These are phyloP conservation scores for Leishmania braziliensis DNA, from an alignment of 208 protist species.

Conservation along the genomic window DNA sequence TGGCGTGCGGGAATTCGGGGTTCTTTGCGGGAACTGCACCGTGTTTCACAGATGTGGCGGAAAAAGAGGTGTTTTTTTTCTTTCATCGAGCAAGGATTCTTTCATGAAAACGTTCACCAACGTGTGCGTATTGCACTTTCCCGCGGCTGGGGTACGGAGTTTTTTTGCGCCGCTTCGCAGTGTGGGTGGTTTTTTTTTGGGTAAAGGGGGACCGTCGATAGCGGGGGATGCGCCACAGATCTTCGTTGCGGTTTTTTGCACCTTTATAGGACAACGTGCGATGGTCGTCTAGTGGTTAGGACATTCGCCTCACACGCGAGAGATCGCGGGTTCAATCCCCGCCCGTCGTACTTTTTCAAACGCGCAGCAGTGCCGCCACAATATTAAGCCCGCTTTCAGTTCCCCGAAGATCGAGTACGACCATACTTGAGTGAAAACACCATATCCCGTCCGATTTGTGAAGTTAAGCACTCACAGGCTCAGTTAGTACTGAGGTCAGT, in stretches of 20 bases:
- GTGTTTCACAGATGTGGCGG: background rate
- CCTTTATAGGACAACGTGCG: slow-evolving; percentile 22
- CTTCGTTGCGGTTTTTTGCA: accelerated
- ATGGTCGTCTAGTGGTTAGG: slow-evolving; percentile 96
- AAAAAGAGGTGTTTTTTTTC: background rate
- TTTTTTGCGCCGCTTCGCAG: background rate
- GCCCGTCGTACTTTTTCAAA: slow-evolving; percentile 71
- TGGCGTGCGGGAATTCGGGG: background rate
- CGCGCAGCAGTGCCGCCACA: too few species aligned
- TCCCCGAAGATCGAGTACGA: slow-evolving; percentile 16
- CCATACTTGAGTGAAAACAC: slow-evolving; percentile 47
- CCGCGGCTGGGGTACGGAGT: too few species aligned
- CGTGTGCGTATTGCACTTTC: background rate
- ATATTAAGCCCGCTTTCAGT: too few species aligned
- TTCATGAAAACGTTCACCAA: background rate
- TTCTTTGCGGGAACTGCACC: background rate
- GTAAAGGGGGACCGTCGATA: background rate
- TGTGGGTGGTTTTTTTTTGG: background rate
- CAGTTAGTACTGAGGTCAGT: slow-evolving; percentile 32
- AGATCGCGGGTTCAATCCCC: slow-evolving; percentile 94
- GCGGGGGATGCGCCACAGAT: background rate
- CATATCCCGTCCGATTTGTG: slow-evolving; percentile 48
- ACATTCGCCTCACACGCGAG: slow-evolving; percentile 95
- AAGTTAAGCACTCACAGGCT: slow-evolving; percentile 49
- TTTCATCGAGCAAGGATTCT: background rate